A percentile compares a stretch with the other conserved stretches of the same genome.
Conservation (phyloP, 2,329 filamentous ascomycete genomes). For the Sporothrix euskadiensis region DNA sequence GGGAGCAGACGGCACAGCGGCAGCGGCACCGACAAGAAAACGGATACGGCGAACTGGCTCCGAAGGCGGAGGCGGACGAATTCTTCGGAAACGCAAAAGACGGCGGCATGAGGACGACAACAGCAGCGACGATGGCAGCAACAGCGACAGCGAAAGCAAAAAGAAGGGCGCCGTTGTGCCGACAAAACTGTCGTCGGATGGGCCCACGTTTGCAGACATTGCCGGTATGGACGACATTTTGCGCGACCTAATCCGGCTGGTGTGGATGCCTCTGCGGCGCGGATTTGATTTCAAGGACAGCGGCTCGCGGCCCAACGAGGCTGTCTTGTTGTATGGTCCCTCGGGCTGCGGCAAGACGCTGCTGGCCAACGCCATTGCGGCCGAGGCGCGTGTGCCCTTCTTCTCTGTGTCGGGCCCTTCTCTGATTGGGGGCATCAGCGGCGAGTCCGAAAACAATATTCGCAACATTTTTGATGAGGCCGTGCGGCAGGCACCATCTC, state of each 20-base stretch:
- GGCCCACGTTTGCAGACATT: conserved; percentile 68
- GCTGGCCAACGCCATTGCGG: conserved; percentile 77
- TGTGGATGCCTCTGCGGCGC: conserved; percentile 70
- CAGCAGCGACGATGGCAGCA: conserved; percentile 17
- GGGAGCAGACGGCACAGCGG: background rate
- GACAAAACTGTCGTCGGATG: conserved; percentile 65
- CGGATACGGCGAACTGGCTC: background rate
- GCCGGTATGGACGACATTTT: conserved; percentile 76
- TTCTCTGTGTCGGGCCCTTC: conserved; percentile 80
- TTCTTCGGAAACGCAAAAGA: conserved; percentile 32
- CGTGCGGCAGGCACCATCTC: conserved; percentile 77
- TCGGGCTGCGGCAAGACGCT: conserved; percentile 86
- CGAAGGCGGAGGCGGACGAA: background rate
- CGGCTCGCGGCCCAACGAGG: conserved; percentile 69
- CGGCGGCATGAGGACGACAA: conserved; percentile 23
- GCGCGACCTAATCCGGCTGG: conserved; percentile 65
- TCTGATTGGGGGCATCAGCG: conserved; percentile 82
- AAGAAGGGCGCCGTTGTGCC: conserved; percentile 44
- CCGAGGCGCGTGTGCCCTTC: conserved; percentile 72
- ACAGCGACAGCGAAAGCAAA: conserved; percentile 11
- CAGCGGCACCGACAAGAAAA: background rate
- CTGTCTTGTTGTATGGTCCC: conserved; percentile 77
- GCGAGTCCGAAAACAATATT: conserved; percentile 84
- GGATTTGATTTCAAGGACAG: conserved; percentile 66
- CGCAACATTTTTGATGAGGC: conserved; percentile 86